These are phyloP conservation scores for Trametes hirsuta DNA, from an alignment of 1,284 basidiomycete species.

Conservation along the genomic window DNA sequence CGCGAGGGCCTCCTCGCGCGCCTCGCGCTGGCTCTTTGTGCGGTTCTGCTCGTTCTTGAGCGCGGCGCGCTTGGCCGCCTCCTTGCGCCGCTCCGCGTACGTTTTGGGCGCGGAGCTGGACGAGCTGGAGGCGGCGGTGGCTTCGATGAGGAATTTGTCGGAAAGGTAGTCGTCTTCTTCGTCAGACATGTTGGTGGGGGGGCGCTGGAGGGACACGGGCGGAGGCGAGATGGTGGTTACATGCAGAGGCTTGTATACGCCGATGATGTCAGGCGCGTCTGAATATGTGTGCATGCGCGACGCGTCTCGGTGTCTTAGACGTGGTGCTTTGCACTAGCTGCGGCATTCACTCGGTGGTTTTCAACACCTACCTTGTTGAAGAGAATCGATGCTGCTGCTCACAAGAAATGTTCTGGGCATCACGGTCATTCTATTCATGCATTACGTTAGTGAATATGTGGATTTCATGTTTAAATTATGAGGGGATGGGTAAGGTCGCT, in stretches of 20 bases:
- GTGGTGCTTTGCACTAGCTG: too few relatives aligned
- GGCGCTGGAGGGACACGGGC: not conserved
- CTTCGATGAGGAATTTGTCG: constrained; percentile 72
- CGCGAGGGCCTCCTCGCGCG: constrained; percentile 73
- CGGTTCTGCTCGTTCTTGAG: constrained; percentile 68
- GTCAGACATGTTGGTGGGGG: constrained; percentile 48
- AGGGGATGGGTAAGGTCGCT: constrained; percentile 32
- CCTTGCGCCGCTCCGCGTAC: constrained; percentile 69
- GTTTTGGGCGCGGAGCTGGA: constrained; percentile 47
- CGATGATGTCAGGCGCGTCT: constrained; percentile 8
- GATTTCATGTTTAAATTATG: constrained; percentile 14
- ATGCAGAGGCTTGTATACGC: not conserved
- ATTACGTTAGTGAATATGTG: constrained; percentile 18
- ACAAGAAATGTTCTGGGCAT: constrained; percentile 1
- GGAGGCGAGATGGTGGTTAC: constrained; percentile 3
- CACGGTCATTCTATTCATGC: constrained; percentile 26
- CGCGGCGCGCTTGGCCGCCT: constrained; percentile 57
- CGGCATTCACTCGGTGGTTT: too few relatives aligned
- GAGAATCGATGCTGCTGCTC: not conserved
- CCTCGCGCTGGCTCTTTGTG: constrained; percentile 71
- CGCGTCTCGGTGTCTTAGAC: not conserved
- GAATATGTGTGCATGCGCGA: not conserved
- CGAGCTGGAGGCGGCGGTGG: constrained; percentile 34
- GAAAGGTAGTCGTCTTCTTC: constrained; percentile 85
- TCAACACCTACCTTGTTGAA: not conserved